Evolutionary conservation across 192 early-diverging fungal genomes (phyloP), one percentile per base, ranked within the genome.

Genomic region (Rhizoclosmatium sp.): DNA sequence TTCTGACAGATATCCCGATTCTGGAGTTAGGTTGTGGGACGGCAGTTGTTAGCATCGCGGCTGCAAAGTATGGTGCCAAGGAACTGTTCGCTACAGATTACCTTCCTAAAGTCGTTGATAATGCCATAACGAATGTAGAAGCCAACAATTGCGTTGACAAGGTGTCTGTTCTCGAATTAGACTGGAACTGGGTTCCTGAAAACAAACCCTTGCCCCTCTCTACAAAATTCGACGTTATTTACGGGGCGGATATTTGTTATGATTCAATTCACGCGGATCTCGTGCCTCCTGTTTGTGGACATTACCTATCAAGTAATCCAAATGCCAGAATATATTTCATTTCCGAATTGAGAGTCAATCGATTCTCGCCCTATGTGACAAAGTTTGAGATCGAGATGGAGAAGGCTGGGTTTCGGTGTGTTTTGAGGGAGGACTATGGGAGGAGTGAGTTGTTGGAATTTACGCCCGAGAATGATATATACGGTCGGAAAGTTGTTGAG

Each of bases 161-260:
- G 16, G 60, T 60, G 5, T 42, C 74, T 2, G 61, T 75, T 40
- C 47, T 47, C 60, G 19, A n/a, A 4, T 46, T 75, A 14, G 74
- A 75, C 41, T 75, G 74, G 74, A 21, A 16, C 16, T 61, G 74
- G 74, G 47, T 65, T 41, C 31, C 44, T 60, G 71, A 73, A 10
- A 60, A 56, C 16, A 46, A 9, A n/a, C 45, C 68, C 10, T 0
- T 31, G 31, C 31, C 31, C 31, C 31, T 31, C 31, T 2, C 23
- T 16, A 23, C 74, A 31, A 65, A 21, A 19, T 61, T 75, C 74
- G 60, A 75, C 23, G 23, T 48, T 10, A 65, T 75, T n/a, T 65
- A 23, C 65, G 74, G 74, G 16, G 74, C 74, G n/a, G 74, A 75
- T 51, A 65, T 75, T 10, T 61, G 59, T 41, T 75, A 75, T 40